Conservation (phyloP, 306 rosid genomes). For the Castanospermum australe region DNA sequence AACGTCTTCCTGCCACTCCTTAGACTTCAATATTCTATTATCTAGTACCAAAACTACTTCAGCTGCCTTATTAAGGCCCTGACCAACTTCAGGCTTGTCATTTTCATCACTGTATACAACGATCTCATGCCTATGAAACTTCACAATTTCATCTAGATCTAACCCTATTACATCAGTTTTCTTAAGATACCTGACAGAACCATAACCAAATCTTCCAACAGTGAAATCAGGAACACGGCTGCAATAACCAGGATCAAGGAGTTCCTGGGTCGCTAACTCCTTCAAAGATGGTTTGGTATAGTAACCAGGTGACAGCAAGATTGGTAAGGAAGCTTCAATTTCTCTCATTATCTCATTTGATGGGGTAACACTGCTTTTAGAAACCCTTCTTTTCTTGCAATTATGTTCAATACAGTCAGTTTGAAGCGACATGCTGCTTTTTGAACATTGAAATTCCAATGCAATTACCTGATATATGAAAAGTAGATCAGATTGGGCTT, state of each 20-base stretch:
- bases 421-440: slow-evolving; percentile 19
- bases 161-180: slow-evolving; percentile 75
- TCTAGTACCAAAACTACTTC: slow-evolving; percentile 80
- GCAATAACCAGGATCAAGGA: slow-evolving; percentile 68
- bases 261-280: slow-evolving; percentile 52
- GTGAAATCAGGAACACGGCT: slow-evolving; percentile 66
- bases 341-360: slow-evolving; percentile 31
- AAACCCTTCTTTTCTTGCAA: slow-evolving; percentile 57
- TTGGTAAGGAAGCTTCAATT: slow-evolving; percentile 50
- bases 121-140: slow-evolving; percentile 68
- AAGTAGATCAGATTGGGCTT: neutral
- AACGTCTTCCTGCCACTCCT: slow-evolving; percentile 34
- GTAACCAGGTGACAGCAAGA: slow-evolving; percentile 50
- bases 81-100: slow-evolving; percentile 71
- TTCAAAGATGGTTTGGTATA: slow-evolving; percentile 59
- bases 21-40: slow-evolving; percentile 30
- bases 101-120: slow-evolving; percentile 71
- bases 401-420: slow-evolving; percentile 22
- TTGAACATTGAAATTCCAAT: slow-evolving; percentile 13
- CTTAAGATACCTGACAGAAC: slow-evolving; percentile 63
- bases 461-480: neutral
- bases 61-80: slow-evolving; percentile 88
- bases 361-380: slow-evolving; percentile 10
- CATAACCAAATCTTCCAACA: slow-evolving; percentile 78
- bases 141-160: slow-evolving; percentile 58